phyloP scores from a whole-genome alignment of 306 rosid genomes.

The Cicer chorassanicum region DNA sequence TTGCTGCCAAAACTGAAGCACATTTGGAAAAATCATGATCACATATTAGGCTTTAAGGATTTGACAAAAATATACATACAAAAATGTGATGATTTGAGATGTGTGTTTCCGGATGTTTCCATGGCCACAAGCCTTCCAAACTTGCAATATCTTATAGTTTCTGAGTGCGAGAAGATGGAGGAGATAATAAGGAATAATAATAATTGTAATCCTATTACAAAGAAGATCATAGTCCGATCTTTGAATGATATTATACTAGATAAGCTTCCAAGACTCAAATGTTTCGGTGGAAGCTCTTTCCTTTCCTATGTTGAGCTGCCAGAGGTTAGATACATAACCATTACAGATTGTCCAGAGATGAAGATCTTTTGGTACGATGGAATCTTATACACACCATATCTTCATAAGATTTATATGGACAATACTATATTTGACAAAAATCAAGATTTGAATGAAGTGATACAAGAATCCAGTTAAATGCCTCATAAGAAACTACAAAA shows the following conservation, averaged over 20 bases:
- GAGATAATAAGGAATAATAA: not conserved
- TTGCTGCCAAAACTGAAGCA: constrained; percentile 1
- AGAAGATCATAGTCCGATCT: not conserved
- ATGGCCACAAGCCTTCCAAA: not conserved
- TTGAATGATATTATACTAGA: fast-evolving
- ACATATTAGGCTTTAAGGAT: not conserved
- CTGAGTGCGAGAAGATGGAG: not conserved
- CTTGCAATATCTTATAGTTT: fast-evolving
- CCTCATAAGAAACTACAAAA: no score
- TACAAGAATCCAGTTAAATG: not conserved
- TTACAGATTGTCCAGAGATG: not conserved
- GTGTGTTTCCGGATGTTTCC: constrained; percentile 21
- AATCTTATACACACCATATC: not conserved
- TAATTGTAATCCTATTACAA: not conserved
- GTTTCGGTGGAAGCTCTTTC: not conserved
- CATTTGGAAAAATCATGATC: not conserved
- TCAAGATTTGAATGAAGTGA: not conserved
- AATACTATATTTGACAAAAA: not conserved
- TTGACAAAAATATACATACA: fast-evolving
- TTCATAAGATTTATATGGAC: no score
- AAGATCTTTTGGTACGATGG: not conserved
- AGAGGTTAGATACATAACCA: fast-evolving
- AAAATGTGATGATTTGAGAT: not conserved
- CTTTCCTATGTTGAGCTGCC: constrained; percentile 5
- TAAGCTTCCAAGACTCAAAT: not conserved